Base-by-base conservation (phyloP, 371 early-diverging fungal genomes). In the Lichtheimia ornata region DNA sequence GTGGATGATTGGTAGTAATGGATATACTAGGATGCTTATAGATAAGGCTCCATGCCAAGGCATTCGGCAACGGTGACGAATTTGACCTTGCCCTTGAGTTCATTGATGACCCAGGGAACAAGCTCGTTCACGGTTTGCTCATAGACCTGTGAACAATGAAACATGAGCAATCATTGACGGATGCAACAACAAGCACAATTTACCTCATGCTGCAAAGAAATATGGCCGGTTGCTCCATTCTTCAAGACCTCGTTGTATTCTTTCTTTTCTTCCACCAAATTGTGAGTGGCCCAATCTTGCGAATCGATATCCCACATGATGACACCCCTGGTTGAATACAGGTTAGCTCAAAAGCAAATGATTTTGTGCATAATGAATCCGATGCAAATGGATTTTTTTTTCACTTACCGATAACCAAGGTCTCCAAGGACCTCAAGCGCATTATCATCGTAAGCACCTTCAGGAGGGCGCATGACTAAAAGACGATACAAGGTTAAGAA, bases 281-380 rank as follows among this genome's bases (percentile, higher is more conserved):
- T 59, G 35, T 69, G 60, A 0, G 63, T 58, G 9, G 55, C 30
- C 81, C 81, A 86, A 62, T 86, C 86, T 43, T 76, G 68, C 28
- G 78, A 74, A 64, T 86, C 84, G 50, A 84, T 72, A 60, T 83
- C 81, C 86, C 86, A 86, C 58, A 73, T 67, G 44, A 83, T 65
- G 35, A 35, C 35, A 35, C 35, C 35, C 35, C 35, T 35, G 35
- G 11, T 35, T 35, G 2, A 11, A 35, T 35, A 35, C 2, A 2
- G 11, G 35, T 35, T 12, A 50, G 17, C 13, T 43, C 22, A 54
- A 55, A 49, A 24, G 18, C 22, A 13, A 30, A 35, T 17, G 13
- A n/a, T 30, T 18, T 30, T 35, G 35, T 35, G 11, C 7, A 28
- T 4, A 28, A 28, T 22, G 22, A 22, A 22, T 22, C 22, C 1